Evolutionary conservation across 345 rosid species (phyloP), one percentile per base, ranked within the genome.

Genomic region (Citrus medica): DNA sequence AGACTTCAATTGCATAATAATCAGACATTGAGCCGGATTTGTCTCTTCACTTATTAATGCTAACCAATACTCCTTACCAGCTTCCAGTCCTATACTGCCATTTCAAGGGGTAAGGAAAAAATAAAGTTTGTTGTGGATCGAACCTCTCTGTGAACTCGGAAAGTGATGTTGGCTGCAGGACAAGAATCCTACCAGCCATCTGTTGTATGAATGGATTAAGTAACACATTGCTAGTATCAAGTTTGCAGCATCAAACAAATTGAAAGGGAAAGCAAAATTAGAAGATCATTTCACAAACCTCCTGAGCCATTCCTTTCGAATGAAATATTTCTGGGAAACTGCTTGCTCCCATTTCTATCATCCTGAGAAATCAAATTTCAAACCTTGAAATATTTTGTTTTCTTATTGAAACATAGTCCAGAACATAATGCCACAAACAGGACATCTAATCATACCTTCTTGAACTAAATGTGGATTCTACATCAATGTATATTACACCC

Each of bases 151-250:
- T 94, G 80, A 94, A 93, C 56, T 92, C 88, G 8, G 93, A 79
- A 72, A 93, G 87, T 65, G 95, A 91, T 37, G 92, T 61, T 53
- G 98, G 95, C 76, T 82, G 87, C 83, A 93, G 77, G 79, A 94
- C 97, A 75, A 89, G 87, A 65, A 94, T 92, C 84, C 98, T 85
- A 67, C 97, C 94, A 71, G 98, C 98, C 94, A 94, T 93, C 98
- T 93, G 83, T 78, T 73, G 71, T 55, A 67, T 12, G 32, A 65
- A 79, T 28, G 24, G 42, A 58, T 80, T 17, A 66, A 69, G 17
- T 13, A 67, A 30, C 21, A 33, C 33, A 24, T 58, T 67, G 4
- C 37, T 68, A 80, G 64, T 53, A 27, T 62, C 79, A 33, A 69
- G 7, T 32, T 66, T 22, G 25, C 69, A 28, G 65, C 7, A 48